Percentiles rank a stretch among this genome's conserved stretches.
These are phyloP conservation scores for Colletotrichum sublineola DNA, from an alignment of 2,329 filamentous ascomycete species.

Conservation along the genomic window DNA sequence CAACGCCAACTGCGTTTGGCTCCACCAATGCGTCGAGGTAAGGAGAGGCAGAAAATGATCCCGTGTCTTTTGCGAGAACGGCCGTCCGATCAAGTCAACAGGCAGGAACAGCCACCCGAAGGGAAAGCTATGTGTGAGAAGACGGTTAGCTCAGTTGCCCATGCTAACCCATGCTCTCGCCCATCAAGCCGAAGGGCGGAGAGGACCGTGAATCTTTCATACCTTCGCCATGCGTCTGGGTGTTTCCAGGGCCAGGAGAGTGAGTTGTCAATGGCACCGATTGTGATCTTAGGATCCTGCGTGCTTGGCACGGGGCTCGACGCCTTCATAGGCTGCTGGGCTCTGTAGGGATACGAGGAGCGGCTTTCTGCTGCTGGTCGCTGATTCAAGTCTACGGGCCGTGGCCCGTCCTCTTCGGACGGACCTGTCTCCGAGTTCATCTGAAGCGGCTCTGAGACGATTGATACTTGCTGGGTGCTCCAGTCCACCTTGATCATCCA, in stretches of 20 bases:
- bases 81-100: constrained; percentile 94
- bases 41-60: constrained; percentile 96
- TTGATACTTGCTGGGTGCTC: constrained; percentile 83
- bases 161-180: not conserved
- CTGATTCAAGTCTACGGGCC: constrained; percentile 69
- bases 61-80: constrained; percentile 93
- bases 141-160: constrained; percentile 18
- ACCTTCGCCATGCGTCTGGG: constrained; percentile 85
- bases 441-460: constrained; percentile 83
- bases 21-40: constrained; percentile 97
- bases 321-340: constrained; percentile 88
- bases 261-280: constrained; percentile 98
- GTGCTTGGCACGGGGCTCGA: constrained; percentile 63
- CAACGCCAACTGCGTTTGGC: constrained; percentile 88
- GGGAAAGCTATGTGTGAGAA: constrained; percentile 79
- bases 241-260: constrained; percentile 99
- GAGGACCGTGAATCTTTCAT: constrained; percentile 38
- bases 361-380: constrained; percentile 56
- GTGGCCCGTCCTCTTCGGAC: constrained; percentile 65
- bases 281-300: constrained; percentile 72
- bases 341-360: constrained; percentile 75
- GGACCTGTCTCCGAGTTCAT: constrained; percentile 71
- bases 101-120: constrained; percentile 99
- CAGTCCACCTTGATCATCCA: constrained; percentile 99
- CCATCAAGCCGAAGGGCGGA: not conserved